Conservation (phyloP, 306 rosid species). For the Adenanthera pavonina region DNA sequence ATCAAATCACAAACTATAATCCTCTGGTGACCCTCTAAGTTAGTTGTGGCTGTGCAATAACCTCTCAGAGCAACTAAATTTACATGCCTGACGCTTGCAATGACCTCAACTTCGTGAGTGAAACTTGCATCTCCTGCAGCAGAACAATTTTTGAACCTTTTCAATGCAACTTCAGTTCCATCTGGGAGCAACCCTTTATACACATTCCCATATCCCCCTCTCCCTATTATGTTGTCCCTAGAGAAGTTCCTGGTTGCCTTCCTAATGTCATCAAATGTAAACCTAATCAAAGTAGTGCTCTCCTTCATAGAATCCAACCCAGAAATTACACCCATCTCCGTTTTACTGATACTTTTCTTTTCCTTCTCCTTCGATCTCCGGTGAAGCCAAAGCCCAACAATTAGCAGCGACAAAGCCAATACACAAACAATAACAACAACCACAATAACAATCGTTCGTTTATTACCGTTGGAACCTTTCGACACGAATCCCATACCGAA, state of each 20-base stretch:
- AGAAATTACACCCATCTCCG: conserved; percentile 49
- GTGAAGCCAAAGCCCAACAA: conserved; percentile 49
- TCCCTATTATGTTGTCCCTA: conserved; percentile 74
- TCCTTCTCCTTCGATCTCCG: conserved; percentile 37
- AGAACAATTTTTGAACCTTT: conserved; percentile 95
- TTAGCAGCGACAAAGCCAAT: conserved; percentile 25
- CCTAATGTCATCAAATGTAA: conserved; percentile 68
- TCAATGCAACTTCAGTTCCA: conserved; percentile 82
- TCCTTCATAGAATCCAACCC: conserved; percentile 73
- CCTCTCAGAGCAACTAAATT: conserved; percentile 89
- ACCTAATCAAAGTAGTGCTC: conserved; percentile 78
- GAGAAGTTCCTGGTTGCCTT: conserved; percentile 80
- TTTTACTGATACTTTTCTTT: conserved; percentile 10
- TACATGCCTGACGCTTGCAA: conserved; percentile 91
- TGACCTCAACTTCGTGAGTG: conserved; percentile 88
- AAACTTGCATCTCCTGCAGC: conserved; percentile 81
- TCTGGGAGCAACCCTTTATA: conserved; percentile 70
- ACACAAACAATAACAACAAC: conserved; percentile 47
- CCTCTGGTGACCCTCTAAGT: conserved; percentile 88
- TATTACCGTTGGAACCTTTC: conserved; percentile 33
- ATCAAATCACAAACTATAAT: conserved; percentile 92
- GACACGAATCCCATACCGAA: conserved; percentile 48
- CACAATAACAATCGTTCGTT: conserved; percentile 40
- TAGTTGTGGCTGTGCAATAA: conserved; percentile 85
- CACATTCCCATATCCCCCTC: conserved; percentile 97